Conservation (phyloP, 1,284 basidiomycete species). For the Chondrostereum purpureum region DNA sequence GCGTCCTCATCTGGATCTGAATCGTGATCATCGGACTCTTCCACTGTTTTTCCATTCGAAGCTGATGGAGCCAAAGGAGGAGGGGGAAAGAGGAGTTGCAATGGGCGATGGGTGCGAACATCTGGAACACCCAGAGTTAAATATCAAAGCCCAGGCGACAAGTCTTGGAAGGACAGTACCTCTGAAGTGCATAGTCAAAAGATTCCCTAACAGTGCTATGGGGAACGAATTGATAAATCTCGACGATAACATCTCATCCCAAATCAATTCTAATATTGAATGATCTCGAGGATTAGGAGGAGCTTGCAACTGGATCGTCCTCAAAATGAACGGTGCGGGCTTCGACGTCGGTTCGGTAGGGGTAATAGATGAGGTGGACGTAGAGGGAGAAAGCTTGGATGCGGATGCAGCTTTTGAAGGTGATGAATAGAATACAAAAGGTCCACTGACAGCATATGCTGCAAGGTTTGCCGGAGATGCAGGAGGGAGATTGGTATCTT, state of each 20-base stretch:
- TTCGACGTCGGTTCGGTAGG: not conserved
- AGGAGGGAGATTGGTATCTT: no score
- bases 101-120: slow-evolving; percentile 55
- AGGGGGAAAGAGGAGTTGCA: slow-evolving; percentile 54
- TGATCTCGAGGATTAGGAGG: slow-evolving; percentile 62
- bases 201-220: slow-evolving; percentile 51
- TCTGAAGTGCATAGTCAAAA: slow-evolving; percentile 51
- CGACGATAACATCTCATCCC: slow-evolving; percentile 56
- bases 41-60: slow-evolving; percentile 6
- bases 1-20: slow-evolving; percentile 26
- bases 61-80: slow-evolving; percentile 15
- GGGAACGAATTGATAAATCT: slow-evolving; percentile 63
- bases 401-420: no score
- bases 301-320: slow-evolving; percentile 11
- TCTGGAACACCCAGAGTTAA: slow-evolving; percentile 28
- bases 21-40: slow-evolving; percentile 8
- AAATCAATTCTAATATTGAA: slow-evolving; percentile 54
- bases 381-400: not conserved
- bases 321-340: slow-evolving; percentile 11
- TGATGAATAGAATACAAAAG: no score
- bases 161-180: slow-evolving; percentile 30
- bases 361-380: not conserved
- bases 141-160: not conserved
- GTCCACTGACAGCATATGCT: no score
- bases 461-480: not conserved